Evolutionary conservation across 1,139 yeast species (phyloP), one percentile per base, ranked within the genome.

Genomic region (Saccharomycopsis crataegensis): DNA sequence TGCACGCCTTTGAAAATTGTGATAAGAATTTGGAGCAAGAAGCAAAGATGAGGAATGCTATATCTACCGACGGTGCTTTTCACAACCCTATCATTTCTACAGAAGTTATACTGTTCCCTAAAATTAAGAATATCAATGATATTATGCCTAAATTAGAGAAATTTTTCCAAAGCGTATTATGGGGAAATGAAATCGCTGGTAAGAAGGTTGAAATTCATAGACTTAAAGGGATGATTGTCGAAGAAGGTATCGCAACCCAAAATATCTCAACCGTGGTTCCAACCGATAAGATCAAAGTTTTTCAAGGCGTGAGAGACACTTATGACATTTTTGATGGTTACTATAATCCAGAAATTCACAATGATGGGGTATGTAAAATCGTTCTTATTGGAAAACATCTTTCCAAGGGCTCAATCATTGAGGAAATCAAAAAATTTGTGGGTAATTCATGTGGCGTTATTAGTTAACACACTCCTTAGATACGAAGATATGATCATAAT

Each of bases 261-360:
- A 33, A 43, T 3, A 55, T 57, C n/a, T 58, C 60, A 16, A 50
- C 57, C 1, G 8, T 14, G 17, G 11, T 2, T 14, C 32, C 32
- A 31, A 65, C 65, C 2, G 54, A 57, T 1, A 57, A 57, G 1
- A 81, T 77, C n/a, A 73, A 78, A 57, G 90, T 93, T 1, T 70
- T 93, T n/a, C 99, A 93, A 65, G 98, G 96, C 5, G 99, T 93
- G 0, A 73, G 98, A 58, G 95, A 89, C 57, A 88, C 96, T 0
- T 93, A 89, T 67, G 99, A 93, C 59, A 74, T 89, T 1, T 76
- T 85, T 6, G 80, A 78, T 0, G 79, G 76, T 0, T 64, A 62
- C 5, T 63, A 74, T 40, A 68, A 70, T 43, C 73, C 73, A 2
- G 71, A 69, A 1, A 68, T 72, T 6, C 67, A 71, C 17, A 74